These are phyloP conservation scores for Botrytis sinoallii DNA, from an alignment of 2,329 filamentous ascomycete species.

Conservation along the genomic window DNA sequence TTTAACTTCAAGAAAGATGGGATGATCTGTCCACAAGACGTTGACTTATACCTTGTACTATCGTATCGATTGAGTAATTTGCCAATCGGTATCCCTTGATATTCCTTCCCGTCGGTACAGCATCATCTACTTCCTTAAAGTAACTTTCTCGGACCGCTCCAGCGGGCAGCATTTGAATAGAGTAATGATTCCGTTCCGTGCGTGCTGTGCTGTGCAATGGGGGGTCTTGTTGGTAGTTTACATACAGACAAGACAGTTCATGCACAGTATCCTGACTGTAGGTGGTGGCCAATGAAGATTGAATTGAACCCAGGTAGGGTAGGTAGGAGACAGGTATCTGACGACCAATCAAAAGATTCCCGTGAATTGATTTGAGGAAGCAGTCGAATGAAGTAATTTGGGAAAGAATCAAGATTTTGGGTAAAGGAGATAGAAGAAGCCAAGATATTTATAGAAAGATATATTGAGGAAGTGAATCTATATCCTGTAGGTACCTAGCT, in stretches of 20 bases:
- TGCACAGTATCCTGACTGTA: neutral
- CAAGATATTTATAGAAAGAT: neutral
- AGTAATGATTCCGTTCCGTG: neutral
- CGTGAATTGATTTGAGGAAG: neutral
- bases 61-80: neutral
- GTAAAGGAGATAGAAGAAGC: neutral
- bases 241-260: neutral
- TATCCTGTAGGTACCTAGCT: neutral
- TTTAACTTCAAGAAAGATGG: conserved; percentile 10
- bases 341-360: neutral
- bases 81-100: conserved; percentile 6
- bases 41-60: neutral
- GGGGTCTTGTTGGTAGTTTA: neutral
- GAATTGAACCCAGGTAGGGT: neutral
- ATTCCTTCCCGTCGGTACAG: conserved; percentile 13
- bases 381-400: neutral
- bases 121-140: neutral
- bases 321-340: neutral
- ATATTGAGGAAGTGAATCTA: neutral
- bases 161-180: neutral
- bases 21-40: conserved; percentile 19
- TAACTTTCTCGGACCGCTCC: conserved; percentile 13
- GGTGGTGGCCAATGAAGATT: neutral
- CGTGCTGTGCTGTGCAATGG: neutral
- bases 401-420: neutral